Base-by-base conservation (phyloP, 371 early-diverging fungal species). In the Syncephalastrum monosporum region DNA sequence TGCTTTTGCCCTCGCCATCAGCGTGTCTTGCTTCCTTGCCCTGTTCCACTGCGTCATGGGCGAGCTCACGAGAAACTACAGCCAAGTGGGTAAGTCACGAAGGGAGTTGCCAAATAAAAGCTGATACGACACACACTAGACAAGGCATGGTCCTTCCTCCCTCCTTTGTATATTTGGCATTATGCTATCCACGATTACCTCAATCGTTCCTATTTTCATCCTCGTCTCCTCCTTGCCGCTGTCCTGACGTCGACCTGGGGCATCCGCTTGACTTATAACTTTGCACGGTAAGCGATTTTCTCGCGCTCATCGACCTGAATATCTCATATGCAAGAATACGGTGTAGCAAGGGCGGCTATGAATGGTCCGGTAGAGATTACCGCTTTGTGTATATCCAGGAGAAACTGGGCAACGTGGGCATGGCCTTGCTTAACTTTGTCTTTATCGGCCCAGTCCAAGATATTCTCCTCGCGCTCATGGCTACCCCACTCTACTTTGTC, bases 371-470 rank as follows among this genome's bases (percentile, higher is more conserved):
- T 0, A 87, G 95, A 64, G 96, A 94, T 57, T 83, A 81, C 55
- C 87, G 95, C 3, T 95, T 88, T 84, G 72, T 79, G 0, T 74
- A 77, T 14, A 74, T 93, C 21, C 65, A 60, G 8, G 47, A 61
- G 7, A 59, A 57, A 19, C 59, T 84, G 19, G 78, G 79, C 16
- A 23, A 59, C 1, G 29, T 81, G 7, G 27, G 67, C 2, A 94
- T 92, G 88, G 76, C 89, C 42, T 8, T 90, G 16, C 84, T 93
- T 56, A 89, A 91, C 60, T 45, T 92, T 33, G 46, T 75, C 42
- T 91, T 94, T 59, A 92, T 94, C 50, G 77, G 89, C 21, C 55
- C 85, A 21, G 83, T 81, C 60, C 95, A 96, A 70, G 72, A 87
- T 50, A 44, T 81, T 13, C 68, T 93, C 10, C 67, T 95, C 19